Conservation (phyloP, 495 filamentous ascomycete genomes). For the Lasiosphaeria hispida region DNA sequence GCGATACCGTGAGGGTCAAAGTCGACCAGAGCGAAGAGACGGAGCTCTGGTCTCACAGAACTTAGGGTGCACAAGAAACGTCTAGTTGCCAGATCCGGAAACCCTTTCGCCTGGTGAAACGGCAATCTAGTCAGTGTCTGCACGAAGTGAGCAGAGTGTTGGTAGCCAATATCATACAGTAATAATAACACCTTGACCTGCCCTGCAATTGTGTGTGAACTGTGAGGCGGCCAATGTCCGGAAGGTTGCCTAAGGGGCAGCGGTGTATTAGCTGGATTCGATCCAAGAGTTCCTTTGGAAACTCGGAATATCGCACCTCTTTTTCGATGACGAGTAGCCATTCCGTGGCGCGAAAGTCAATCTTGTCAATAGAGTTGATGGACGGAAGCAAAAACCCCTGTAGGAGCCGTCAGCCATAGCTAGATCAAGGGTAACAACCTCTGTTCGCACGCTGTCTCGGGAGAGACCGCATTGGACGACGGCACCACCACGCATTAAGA, state of each 20-base stretch:
- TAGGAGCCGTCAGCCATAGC: not conserved
- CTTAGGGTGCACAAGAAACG: constrained; percentile 59
- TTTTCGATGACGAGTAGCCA: constrained; percentile 93
- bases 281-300: too few species aligned
- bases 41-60: constrained; percentile 33
- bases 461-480: constrained; percentile 30
- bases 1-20: constrained; percentile 83
- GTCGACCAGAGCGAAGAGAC: constrained; percentile 72
- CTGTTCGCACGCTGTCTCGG: constrained; percentile 24
- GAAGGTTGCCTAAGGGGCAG: constrained; percentile 66
- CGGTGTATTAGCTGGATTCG: too few species aligned
- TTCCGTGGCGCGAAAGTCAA: constrained; percentile 53
- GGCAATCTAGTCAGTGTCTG: not conserved
- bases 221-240: constrained; percentile 42
- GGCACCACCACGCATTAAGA: constrained; percentile 27
- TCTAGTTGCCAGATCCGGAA: constrained; percentile 81
- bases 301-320: constrained; percentile 54
- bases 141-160: not conserved
- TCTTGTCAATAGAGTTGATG: constrained; percentile 45
- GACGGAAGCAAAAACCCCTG: constrained; percentile 70
- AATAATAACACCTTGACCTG: constrained; percentile 30
- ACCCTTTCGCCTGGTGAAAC: constrained; percentile 72
- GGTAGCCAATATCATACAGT: constrained; percentile 21
- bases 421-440: not conserved
- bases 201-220: constrained; percentile 17